phyloP scores from a whole-genome alignment of 768 basidiomycete genomes.

The Boletus reticuloceps region DNA sequence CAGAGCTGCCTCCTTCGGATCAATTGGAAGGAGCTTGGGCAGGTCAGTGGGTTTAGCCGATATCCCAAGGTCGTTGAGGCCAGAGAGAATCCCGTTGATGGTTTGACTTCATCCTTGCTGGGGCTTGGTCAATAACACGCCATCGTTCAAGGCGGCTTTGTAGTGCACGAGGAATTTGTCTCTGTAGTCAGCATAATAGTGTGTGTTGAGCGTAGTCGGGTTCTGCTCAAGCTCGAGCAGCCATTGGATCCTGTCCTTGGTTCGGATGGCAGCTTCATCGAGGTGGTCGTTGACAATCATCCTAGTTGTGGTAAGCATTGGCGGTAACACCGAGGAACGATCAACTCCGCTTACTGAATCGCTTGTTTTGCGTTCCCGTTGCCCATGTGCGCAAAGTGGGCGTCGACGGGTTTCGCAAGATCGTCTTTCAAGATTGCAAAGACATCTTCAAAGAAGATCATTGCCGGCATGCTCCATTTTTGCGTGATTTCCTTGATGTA shows the following conservation, averaged over 20 bases:
- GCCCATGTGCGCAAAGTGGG: slow-evolving; percentile 52
- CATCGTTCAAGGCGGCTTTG: slow-evolving; percentile 28
- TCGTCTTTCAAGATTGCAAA: slow-evolving; percentile 37
- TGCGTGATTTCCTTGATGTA: slow-evolving; percentile 46
- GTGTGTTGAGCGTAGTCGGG: slow-evolving; percentile 52
- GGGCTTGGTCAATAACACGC: slow-evolving; percentile 7
- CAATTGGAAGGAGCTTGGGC: slow-evolving; percentile 46
- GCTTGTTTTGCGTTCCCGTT: slow-evolving; percentile 52
- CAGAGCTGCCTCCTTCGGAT: slow-evolving; percentile 54
- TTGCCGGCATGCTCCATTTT: slow-evolving; percentile 50
- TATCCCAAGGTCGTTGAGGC: slow-evolving; percentile 26
- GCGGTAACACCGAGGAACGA: neutral
- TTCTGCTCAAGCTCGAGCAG: slow-evolving; percentile 46
- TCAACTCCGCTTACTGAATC: slow-evolving; percentile 37
- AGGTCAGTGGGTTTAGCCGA: slow-evolving; percentile 41
- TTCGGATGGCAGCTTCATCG: slow-evolving; percentile 37
- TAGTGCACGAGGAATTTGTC: slow-evolving; percentile 51
- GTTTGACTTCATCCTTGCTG: neutral
- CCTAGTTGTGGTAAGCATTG: slow-evolving; percentile 28
- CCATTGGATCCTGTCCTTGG: slow-evolving; percentile 46
- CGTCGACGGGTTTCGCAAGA: slow-evolving; percentile 40
- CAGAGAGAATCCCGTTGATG: slow-evolving; percentile 29
- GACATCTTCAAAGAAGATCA: slow-evolving; percentile 41
- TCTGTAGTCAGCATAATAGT: slow-evolving; percentile 49
- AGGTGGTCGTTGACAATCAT: slow-evolving; percentile 51